phyloP scores from a whole-genome alignment of 306 rosid genomes.

The Senna tora region DNA sequence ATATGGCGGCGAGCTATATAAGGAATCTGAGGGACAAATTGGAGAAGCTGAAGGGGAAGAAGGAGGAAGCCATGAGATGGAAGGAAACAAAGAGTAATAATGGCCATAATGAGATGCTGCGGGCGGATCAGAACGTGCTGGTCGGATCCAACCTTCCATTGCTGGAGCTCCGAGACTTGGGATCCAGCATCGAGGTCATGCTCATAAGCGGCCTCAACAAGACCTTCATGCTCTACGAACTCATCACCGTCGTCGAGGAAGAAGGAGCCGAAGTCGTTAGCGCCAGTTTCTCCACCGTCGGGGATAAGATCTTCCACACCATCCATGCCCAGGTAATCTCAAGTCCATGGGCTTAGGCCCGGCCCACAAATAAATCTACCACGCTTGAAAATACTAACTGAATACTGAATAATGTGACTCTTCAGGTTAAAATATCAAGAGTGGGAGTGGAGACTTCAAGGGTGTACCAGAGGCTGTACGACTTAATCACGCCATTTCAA shows the following conservation, averaged over 20 bases:
- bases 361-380: constrained; percentile 4
- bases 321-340: constrained; percentile 65
- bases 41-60: constrained; percentile 52
- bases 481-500: constrained; percentile 41
- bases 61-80: constrained; percentile 45
- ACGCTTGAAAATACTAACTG: no score
- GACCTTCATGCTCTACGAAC: constrained; percentile 59
- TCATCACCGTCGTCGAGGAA: constrained; percentile 60
- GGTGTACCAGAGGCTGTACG: constrained; percentile 56
- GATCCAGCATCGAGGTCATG: constrained; percentile 56
- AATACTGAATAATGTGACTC: no score
- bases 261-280: constrained; percentile 76
- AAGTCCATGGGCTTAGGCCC: no score
- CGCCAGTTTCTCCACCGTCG: constrained; percentile 50
- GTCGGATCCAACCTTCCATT: constrained; percentile 43
- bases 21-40: constrained; percentile 51
- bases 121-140: not conserved
- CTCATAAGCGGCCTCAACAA: constrained; percentile 55
- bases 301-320: constrained; percentile 52
- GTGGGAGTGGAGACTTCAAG: constrained; percentile 69
- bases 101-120: no score
- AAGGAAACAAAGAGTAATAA: not conserved
- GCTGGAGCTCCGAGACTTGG: constrained; percentile 55
- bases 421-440: constrained; percentile 70
- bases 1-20: constrained; percentile 55